These are phyloP conservation scores for Globisporangium mamillatum DNA, from an alignment of 352 stramenopile species.

Conservation along the genomic window DNA sequence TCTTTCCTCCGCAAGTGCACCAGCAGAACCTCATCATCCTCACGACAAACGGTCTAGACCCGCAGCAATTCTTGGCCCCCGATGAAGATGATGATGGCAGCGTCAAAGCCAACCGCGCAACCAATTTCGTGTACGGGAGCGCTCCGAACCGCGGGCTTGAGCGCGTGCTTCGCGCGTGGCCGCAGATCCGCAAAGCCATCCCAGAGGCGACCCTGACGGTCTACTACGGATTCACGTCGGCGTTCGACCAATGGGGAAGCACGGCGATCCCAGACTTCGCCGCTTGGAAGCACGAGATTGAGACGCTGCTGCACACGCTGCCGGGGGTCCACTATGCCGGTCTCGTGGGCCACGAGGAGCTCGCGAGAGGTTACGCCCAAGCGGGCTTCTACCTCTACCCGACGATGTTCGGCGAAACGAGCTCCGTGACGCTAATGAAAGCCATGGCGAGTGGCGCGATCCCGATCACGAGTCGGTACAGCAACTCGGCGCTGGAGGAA, in stretches of 20 bases:
- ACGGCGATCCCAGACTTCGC: conserved; percentile 44
- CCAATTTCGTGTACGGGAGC: conserved; percentile 86
- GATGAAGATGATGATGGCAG: conserved; percentile 30
- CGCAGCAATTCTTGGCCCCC: conserved; percentile 43
- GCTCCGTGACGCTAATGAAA: conserved; percentile 92
- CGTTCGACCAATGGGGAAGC: conserved; percentile 68
- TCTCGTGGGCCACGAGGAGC: conserved; percentile 75
- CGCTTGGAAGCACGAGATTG: conserved; percentile 57
- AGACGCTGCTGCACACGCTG: conserved; percentile 27
- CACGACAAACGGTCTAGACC: conserved; percentile 75
- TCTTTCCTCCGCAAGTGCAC: conserved; percentile 41
- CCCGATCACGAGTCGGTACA: conserved; percentile 83
- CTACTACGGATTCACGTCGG: conserved; percentile 88
- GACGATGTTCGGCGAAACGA: conserved; percentile 88
- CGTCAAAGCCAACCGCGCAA: conserved; percentile 49
- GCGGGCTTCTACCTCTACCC: conserved; percentile 91
- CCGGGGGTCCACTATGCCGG: conserved; percentile 65
- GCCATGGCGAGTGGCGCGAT: conserved; percentile 88
- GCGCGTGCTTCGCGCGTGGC: conserved; percentile 67
- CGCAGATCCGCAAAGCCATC: conserved; percentile 49
- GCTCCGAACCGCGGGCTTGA: conserved; percentile 79
- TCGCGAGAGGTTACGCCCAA: conserved; percentile 60
- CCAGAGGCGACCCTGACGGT: conserved; percentile 64
- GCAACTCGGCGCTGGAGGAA: conserved; percentile 59
- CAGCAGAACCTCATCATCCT: conserved; percentile 43